Evolutionary conservation across 2,329 filamentous ascomycete species (phyloP).

Genomic region (Malbranchea zuffiana): DNA sequence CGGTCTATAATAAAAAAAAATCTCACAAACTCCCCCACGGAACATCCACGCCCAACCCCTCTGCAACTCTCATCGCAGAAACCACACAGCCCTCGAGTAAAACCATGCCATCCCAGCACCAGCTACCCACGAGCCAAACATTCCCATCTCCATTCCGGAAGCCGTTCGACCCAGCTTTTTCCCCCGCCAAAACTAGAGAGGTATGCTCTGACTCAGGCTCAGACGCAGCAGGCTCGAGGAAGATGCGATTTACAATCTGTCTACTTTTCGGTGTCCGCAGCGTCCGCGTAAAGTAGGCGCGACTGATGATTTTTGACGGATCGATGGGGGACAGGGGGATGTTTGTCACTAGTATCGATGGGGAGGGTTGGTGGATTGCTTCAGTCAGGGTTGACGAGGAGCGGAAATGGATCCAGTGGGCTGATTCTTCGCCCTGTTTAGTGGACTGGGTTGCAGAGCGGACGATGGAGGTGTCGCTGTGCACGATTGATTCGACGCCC

Average conservation of each 20-base stretch:
- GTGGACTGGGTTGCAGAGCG: neutral
- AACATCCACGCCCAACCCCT: constrained; percentile 41
- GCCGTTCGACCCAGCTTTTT: neutral
- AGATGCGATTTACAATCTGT: constrained; percentile 38
- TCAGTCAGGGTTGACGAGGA: constrained; percentile 37
- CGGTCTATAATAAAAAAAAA: neutral
- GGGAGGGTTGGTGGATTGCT: constrained; percentile 40
- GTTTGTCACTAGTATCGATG: constrained; percentile 44
- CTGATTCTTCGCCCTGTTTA: constrained; percentile 7
- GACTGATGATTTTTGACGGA: constrained; percentile 33
- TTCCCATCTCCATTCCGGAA: constrained; percentile 47
- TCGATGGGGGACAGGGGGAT: constrained; percentile 37
- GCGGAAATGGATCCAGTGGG: constrained; percentile 29
- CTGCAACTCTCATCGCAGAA: constrained; percentile 47
- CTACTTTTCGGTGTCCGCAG: constrained; percentile 42
- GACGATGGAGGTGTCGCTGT: constrained; percentile 24
- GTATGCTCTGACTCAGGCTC: too few relatives aligned
- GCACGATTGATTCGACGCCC: constrained; percentile 40
- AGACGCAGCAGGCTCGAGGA: constrained; percentile 22
- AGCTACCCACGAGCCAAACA: constrained; percentile 48
- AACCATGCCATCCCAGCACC: constrained; percentile 58
- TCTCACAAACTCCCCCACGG: constrained; percentile 21
- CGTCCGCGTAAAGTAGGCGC: constrained; percentile 43
- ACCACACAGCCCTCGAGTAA: constrained; percentile 50
- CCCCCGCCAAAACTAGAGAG: too few relatives aligned